Evolutionary conservation across 2,329 filamentous ascomycete genomes (phyloP).

Genomic region (Botrytis tulipae): DNA sequence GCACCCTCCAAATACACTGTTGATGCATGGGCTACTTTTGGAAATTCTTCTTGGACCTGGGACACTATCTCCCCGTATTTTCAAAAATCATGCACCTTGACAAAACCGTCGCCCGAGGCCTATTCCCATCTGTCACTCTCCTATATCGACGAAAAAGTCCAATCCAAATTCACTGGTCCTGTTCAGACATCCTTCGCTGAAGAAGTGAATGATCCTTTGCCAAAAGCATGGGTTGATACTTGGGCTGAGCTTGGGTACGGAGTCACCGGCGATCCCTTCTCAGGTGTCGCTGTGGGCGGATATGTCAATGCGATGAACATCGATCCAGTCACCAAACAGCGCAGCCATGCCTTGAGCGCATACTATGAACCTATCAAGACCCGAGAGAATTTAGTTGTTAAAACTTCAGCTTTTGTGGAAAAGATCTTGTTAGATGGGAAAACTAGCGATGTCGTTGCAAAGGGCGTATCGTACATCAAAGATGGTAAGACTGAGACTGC

Average conservation of each 20-base stretch:
- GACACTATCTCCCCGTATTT: constrained; percentile 43
- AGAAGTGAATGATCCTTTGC: background rate
- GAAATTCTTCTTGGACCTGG: constrained; percentile 42
- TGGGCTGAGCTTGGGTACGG: background rate
- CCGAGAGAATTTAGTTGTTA: background rate
- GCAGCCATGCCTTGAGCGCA: background rate
- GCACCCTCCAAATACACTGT: constrained; percentile 35
- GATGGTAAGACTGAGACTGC: constrained; percentile 28
- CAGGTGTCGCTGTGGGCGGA: background rate
- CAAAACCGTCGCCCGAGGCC: background rate
- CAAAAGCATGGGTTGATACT: background rate
- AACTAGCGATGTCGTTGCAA: background rate
- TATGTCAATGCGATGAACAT: background rate
- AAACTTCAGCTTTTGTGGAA: background rate
- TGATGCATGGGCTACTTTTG: constrained; percentile 43
- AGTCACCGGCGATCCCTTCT: background rate
- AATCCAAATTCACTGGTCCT: background rate
- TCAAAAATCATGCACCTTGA: constrained; percentile 38
- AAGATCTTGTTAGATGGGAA: background rate
- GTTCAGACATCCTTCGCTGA: constrained; percentile 9
- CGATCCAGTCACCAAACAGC: background rate
- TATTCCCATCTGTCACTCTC: constrained; percentile 12
- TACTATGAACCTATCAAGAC: background rate
- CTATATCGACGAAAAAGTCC: background rate
- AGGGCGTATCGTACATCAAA: constrained; percentile 24